Evolutionary conservation across 2,329 filamentous ascomycete genomes (phyloP), one percentile per base, ranked within the genome.

Genomic region (Cadophora gregata): DNA sequence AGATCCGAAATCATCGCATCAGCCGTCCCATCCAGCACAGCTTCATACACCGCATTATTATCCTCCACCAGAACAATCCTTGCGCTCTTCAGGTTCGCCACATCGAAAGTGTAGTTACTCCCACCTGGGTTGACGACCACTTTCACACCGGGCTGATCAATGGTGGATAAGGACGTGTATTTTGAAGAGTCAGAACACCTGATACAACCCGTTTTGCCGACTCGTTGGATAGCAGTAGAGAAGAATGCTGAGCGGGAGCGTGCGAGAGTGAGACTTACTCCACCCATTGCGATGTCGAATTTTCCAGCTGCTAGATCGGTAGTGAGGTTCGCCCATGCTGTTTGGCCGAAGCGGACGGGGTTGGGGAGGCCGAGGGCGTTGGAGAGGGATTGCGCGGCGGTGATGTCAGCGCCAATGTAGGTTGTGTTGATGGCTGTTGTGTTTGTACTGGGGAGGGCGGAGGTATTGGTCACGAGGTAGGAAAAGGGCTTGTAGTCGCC

Each of bases 401-500:
- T 21, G 24, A 63, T 63, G 51, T 63, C 62, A 36, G 62, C 36
- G 29, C 62, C 51, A 51, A 63, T 63, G 53, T 29, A 63, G n/a
- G 31, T 63, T 10, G 62, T 63, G 62, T 63, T 63, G 25, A 63
- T 36, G 45, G 19, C 8, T 42, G 38, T 42, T 38, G 36, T 47
- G 16, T 42, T 63, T n/a, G 61, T 55, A 33, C 21, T 63, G 25
- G 51, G 62, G 25, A 63, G 42, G 25, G 45, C 10, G 25, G 51
- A 45, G 50, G 33, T 47, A 38, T 63, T 63, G 61, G 33, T 63
- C 19, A 63, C 42, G 51, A 33, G 33, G 38, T 63, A 63, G 33
- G 62, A 48, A 29, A 63, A 63, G 50, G 51, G 62, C 14, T 63
- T 63, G 38, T 63, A 63, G 42, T 63, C 62, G 7, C 62, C 62